A percentile compares a stretch with the other conserved stretches of the same genome.
Evolutionary conservation across 176 grass and related monocot species (phyloP).

Genomic region (Triticum urartu): DNA sequence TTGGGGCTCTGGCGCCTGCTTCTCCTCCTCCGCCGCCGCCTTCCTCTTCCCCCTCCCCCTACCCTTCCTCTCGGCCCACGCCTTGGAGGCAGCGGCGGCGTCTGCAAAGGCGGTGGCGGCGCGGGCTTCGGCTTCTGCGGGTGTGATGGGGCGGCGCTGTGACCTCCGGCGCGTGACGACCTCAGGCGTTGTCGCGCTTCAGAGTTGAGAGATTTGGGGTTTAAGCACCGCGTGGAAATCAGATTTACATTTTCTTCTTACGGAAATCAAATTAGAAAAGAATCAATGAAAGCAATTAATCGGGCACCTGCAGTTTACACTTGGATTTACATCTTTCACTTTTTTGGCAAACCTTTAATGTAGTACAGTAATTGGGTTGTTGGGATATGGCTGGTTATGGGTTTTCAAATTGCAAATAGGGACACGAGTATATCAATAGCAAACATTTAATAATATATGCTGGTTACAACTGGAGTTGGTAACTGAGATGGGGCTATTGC

Average conservation of each 20-base stretch:
- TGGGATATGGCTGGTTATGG: background rate
- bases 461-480: background rate
- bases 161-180: background rate
- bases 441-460: background rate
- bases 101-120: background rate
- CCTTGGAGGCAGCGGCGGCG: background rate
- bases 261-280: background rate
- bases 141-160: background rate
- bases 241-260: constrained; percentile 4
- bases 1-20: background rate
- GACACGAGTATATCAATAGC: background rate
- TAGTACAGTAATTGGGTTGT: background rate
- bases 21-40: background rate
- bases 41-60: background rate
- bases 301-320: background rate
- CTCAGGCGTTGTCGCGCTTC: background rate
- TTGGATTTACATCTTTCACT: background rate
- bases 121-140: background rate
- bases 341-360: background rate
- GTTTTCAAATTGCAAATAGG: background rate
- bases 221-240: background rate
- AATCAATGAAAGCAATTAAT: background rate
- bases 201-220: background rate
- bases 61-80: background rate
- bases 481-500: background rate